Evolutionary conservation across 768 basidiomycete species (phyloP), one percentile per base, ranked within the genome.

Genomic region (Ramaria rubella): DNA sequence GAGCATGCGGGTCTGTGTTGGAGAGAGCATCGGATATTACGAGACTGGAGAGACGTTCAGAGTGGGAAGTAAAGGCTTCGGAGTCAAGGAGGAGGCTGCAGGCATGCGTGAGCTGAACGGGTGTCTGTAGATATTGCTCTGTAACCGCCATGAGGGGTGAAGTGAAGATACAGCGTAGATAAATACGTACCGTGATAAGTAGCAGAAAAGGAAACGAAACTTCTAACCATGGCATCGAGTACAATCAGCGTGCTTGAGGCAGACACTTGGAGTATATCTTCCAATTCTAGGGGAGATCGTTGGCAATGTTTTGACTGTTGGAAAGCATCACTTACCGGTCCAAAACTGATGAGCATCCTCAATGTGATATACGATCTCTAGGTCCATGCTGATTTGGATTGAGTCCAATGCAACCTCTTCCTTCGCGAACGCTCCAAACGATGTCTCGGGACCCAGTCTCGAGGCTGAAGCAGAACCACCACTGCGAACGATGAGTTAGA

Each of bases 1-100:
- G 85, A 4, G 78, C 74, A 63, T 94, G 92, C 1, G 93, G 94
- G 67, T 95, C 82, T 29, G 91, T 92, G 67, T 80, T 86, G 88
- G 92, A 63, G 44, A 36, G 40, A 61, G 27, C 63, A 34, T 21
- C n/a, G 23, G 52, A 46, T 38, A 49, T 61, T 1, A 58, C 58
- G 30, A 58, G 46, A 38, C 45, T 51, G 27, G 62, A 59, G 58
- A 42, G 44, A n/a, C 95, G 76, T 65, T 94, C 93, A 3, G 90
- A 93, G 69, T 97, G 93, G 64, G 89, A 94, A 2, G 80, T 70
- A 64, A 97, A 96, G 38, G 98, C 78, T 65, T 94, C 93, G 0
- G 90, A 93, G 53, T 83, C 81, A 40, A 94, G 73, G 12, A 98
- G 72, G 29, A 87, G 70, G 38, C 79, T 73, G 62, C 87, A 87